Evolutionary conservation across 2,329 filamentous ascomycete genomes (phyloP).

Genomic region (Neopestalotiopsis sp.): DNA sequence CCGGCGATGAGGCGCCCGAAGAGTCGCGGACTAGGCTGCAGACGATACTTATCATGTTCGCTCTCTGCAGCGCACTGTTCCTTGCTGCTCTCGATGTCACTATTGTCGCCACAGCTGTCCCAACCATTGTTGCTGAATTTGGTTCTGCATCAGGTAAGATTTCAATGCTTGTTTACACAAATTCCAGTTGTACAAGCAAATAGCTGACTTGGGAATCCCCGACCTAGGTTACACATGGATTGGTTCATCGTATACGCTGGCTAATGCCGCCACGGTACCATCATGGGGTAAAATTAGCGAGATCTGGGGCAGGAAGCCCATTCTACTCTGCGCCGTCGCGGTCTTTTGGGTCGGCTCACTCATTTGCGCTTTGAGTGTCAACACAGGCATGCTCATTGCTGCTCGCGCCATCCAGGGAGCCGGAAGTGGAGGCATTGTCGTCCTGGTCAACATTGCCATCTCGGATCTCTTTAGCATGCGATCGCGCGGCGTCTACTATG

Average conservation of each 20-base stretch:
- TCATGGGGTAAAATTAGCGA: constrained; percentile 71
- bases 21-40: constrained; percentile 31
- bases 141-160: constrained; percentile 55
- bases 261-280: constrained; percentile 68
- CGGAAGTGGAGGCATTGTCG: constrained; percentile 62
- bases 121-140: constrained; percentile 68
- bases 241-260: constrained; percentile 74
- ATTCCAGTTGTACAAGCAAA: background rate
- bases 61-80: constrained; percentile 46
- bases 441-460: constrained; percentile 64
- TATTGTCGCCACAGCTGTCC: constrained; percentile 70
- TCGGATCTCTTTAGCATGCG: constrained; percentile 60
- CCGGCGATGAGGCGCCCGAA: constrained; percentile 22
- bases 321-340: constrained; percentile 54
- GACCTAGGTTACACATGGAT: constrained; percentile 76
- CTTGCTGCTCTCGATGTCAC: constrained; percentile 62
- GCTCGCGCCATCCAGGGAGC: constrained; percentile 61
- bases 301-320: constrained; percentile 62
- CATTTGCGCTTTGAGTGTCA: constrained; percentile 54
- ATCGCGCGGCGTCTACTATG: constrained; percentile 56
- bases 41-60: constrained; percentile 36
- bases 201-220: background rate
- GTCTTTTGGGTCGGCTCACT: constrained; percentile 62
- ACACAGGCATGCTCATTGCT: constrained; percentile 58
- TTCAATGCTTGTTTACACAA: background rate